These are phyloP conservation scores for Dalechampia spathulata DNA, from an alignment of 441 rosid species.

Conservation along the genomic window DNA sequence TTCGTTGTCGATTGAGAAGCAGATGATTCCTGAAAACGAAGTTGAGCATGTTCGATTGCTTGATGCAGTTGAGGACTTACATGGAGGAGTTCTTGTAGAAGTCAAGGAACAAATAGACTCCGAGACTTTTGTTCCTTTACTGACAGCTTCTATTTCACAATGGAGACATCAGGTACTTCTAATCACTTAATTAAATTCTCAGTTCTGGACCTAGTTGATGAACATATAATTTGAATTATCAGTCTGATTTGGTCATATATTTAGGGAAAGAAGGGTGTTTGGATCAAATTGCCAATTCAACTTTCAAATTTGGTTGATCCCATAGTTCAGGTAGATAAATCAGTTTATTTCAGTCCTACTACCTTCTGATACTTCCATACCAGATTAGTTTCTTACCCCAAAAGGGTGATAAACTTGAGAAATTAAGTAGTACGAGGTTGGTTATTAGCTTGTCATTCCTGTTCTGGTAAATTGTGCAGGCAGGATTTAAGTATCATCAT, in stretches of 20 bases:
- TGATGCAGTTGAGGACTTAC: constrained; percentile 19
- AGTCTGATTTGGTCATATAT: background rate
- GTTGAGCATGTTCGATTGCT: constrained; percentile 19
- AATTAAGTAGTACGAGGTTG: background rate
- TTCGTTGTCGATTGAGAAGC: constrained; percentile 10
- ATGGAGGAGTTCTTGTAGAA: constrained; percentile 27
- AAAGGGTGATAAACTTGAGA: background rate
- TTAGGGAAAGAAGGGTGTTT: constrained; percentile 52
- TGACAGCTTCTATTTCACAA: constrained; percentile 27
- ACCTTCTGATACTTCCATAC: background rate
- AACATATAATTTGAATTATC: background rate
- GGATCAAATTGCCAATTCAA: constrained; percentile 45
- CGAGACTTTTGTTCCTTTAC: constrained; percentile 19
- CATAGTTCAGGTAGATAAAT: constrained; percentile 41
- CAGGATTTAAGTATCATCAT: constrained; percentile 79
- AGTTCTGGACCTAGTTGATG: background rate
- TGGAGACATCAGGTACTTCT: constrained; percentile 33
- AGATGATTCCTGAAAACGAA: constrained; percentile 6
- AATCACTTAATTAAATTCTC: background rate
- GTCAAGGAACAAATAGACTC: constrained; percentile 24
- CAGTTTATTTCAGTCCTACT: too few relatives aligned
- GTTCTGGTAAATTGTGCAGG: constrained; percentile 29
- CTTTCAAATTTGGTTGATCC: constrained; percentile 49
- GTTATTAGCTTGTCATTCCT: background rate
- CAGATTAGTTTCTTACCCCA: background rate